Conservation (phyloP, 2,329 filamentous ascomycete genomes). For the Aspergillus ochraceoroseus region DNA sequence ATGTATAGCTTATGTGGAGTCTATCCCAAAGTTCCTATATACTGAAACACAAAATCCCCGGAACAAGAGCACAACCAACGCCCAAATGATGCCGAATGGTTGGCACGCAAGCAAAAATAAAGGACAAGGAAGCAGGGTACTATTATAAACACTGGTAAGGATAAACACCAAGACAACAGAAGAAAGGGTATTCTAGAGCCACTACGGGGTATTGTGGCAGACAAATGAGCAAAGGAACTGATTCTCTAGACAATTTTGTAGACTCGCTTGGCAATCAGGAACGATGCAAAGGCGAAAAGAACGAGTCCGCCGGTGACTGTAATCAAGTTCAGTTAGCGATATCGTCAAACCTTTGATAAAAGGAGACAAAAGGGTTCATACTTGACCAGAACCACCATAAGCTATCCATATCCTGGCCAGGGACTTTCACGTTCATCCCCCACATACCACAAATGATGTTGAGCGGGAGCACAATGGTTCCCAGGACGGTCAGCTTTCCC, state of each 20-base stretch:
- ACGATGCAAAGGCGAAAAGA: constrained; percentile 74
- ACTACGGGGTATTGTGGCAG: no score
- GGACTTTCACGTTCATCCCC: constrained; percentile 98
- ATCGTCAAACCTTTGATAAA: background rate
- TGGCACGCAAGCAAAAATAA: no score
- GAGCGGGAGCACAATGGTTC: constrained; percentile 96
- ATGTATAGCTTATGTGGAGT: no score
- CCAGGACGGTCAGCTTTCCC: constrained; percentile 88
- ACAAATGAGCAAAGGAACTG: no score
- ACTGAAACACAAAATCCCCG: no score
- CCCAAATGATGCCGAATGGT: no score
- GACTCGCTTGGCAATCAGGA: constrained; percentile 73
- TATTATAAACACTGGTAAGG: no score
- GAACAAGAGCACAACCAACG: no score
- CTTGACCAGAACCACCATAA: constrained; percentile 67
- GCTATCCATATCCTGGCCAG: constrained; percentile 79
- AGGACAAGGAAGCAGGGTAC: no score
- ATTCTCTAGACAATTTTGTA: constrained; percentile 65
- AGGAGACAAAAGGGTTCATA: constrained; percentile 25
- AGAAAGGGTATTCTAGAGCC: background rate
- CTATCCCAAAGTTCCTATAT: no score
- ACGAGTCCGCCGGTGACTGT: constrained; percentile 66
- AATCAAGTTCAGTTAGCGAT: constrained; percentile 6
- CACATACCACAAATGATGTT: constrained; percentile 98
- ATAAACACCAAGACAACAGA: constrained; percentile 1